Evolutionary conservation across 2,329 filamentous ascomycete species (phyloP).

Genomic region (Hypoxylon sp.): DNA sequence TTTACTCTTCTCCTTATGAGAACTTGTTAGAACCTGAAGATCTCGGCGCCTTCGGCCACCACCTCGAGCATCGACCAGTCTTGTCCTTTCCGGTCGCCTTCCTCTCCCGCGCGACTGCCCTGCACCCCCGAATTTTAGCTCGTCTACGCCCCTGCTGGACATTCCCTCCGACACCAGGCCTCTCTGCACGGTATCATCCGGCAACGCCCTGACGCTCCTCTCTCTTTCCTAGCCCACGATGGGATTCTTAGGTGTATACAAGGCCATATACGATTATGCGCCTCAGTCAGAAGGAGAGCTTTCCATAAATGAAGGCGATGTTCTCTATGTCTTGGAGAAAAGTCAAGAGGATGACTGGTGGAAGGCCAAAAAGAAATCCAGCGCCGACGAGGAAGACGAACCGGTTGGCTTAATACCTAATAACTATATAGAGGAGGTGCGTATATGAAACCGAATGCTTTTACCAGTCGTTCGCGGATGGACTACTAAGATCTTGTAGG

Average conservation of each 20-base stretch:
- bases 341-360: constrained; percentile 86
- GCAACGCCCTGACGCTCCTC: not conserved
- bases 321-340: constrained; percentile 90
- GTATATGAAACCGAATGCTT: constrained; percentile 46
- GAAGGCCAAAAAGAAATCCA: constrained; percentile 93
- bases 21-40: constrained; percentile 12
- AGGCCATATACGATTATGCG: constrained; percentile 91
- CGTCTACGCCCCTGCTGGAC: constrained; percentile 16
- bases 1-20: not conserved
- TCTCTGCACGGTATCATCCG: not conserved
- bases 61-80: constrained; percentile 9
- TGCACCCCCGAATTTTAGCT: constrained; percentile 6
- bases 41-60: constrained; percentile 1
- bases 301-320: constrained; percentile 83
- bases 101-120: constrained; percentile 14
- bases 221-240: constrained; percentile 60
- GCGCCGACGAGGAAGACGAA: constrained; percentile 86
- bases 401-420: constrained; percentile 90
- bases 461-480: constrained; percentile 59
- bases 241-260: constrained; percentile 93
- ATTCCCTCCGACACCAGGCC: not conserved
- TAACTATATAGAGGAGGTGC: constrained; percentile 95
- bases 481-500: constrained; percentile 60
- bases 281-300: constrained; percentile 90
- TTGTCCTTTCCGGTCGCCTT: constrained; percentile 9